Percentiles rank a stretch among this genome's conserved stretches.
These are phyloP conservation scores for Parietaria judaica DNA, from an alignment of 306 rosid species.

Conservation along the genomic window DNA sequence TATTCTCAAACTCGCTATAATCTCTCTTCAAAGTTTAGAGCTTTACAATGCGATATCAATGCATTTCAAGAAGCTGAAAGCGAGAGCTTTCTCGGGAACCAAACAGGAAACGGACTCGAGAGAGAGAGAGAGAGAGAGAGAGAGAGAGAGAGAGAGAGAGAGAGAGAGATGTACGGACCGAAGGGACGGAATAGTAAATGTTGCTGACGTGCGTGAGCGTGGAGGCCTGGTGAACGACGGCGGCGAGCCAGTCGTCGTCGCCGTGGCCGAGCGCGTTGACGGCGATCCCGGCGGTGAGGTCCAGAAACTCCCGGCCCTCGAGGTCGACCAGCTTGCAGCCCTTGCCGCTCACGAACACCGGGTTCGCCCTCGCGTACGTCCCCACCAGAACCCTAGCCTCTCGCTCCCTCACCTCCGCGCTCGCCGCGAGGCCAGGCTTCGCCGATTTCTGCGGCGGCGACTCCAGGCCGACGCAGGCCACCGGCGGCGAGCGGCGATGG, in stretches of 20 bases:
- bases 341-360: slow-evolving; percentile 60
- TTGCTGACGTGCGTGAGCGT: slow-evolving; percentile 80
- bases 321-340: slow-evolving; percentile 71
- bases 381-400: slow-evolving; percentile 62
- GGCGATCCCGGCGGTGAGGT: slow-evolving; percentile 69
- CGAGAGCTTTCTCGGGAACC: background rate
- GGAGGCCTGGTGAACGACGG: slow-evolving; percentile 61
- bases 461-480: slow-evolving; percentile 29
- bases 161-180: slow-evolving; percentile 32
- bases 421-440: slow-evolving; percentile 19
- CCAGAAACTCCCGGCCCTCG: slow-evolving; percentile 75
- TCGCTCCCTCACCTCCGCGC: slow-evolving; percentile 49
- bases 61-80: too few species aligned
- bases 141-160: background rate
- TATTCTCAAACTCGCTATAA: background rate
- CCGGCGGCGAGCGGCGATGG: slow-evolving; percentile 3
- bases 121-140: background rate
- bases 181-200: slow-evolving; percentile 60
- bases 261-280: slow-evolving; percentile 81
- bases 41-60: background rate
- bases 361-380: slow-evolving; percentile 71
- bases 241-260: slow-evolving; percentile 70
- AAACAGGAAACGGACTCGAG: background rate
- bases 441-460: slow-evolving; percentile 16
- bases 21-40: background rate